These are phyloP conservation scores for Botrytis cinerea DNA, from an alignment of 2,329 filamentous ascomycete genomes.

Conservation along the genomic window DNA sequence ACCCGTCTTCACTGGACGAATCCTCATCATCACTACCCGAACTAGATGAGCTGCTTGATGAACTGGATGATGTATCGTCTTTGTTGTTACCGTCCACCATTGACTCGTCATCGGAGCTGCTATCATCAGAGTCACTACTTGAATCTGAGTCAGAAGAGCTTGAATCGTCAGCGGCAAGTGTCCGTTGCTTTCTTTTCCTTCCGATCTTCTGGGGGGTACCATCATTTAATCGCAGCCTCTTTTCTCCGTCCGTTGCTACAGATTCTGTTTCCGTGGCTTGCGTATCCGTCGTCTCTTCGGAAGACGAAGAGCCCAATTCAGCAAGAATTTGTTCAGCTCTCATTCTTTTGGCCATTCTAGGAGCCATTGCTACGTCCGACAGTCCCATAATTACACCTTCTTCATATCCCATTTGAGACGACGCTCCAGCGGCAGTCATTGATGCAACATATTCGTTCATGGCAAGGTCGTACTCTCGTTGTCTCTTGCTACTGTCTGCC, in stretches of 20 bases:
- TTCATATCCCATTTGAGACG: slow-evolving; percentile 38
- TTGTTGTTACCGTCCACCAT: slow-evolving; percentile 21
- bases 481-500: slow-evolving; percentile 51
- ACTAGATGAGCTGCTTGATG: slow-evolving; percentile 31
- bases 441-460: slow-evolving; percentile 38
- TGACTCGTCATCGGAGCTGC: slow-evolving; percentile 32
- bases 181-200: slow-evolving; percentile 50
- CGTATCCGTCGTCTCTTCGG: slow-evolving; percentile 26
- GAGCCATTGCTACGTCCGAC: slow-evolving; percentile 54
- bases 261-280: slow-evolving; percentile 24
- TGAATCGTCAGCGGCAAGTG: slow-evolving; percentile 34
- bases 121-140: slow-evolving; percentile 29
- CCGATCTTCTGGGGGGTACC: slow-evolving; percentile 49
- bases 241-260: slow-evolving; percentile 42
- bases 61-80: slow-evolving; percentile 31
- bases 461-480: slow-evolving; percentile 59
- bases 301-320: slow-evolving; percentile 48
- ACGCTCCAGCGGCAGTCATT: slow-evolving; percentile 33
- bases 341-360: slow-evolving; percentile 62
- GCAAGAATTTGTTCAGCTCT: slow-evolving; percentile 60
- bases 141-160: slow-evolving; percentile 31
- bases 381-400: slow-evolving; percentile 41
- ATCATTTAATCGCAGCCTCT: slow-evolving; percentile 50
- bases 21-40: slow-evolving; percentile 25
- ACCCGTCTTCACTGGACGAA: slow-evolving; percentile 18